Evolutionary conservation across 1,284 basidiomycete species (phyloP).

Genomic region (Microbotryomycetes sp.): DNA sequence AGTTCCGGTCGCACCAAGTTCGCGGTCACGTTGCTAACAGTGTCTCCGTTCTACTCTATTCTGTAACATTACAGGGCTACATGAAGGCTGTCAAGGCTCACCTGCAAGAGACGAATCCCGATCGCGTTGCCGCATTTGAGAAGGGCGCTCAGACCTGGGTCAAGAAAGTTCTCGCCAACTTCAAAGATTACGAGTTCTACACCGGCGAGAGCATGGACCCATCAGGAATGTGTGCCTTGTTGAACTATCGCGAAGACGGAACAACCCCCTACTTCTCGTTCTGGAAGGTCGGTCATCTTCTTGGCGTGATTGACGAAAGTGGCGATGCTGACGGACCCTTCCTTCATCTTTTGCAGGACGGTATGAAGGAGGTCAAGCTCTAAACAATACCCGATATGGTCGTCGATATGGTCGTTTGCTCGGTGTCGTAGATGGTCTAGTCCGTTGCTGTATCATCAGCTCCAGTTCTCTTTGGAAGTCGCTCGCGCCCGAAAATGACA

Average conservation of each 20-base stretch:
- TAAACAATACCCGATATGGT: too few species aligned
- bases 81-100: conserved; percentile 72
- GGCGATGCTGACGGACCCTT: background rate
- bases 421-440: too few species aligned
- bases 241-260: conserved; percentile 50
- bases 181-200: conserved; percentile 87
- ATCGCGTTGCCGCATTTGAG: conserved; percentile 73
- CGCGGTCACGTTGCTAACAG: too few species aligned
- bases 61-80: conserved; percentile 55
- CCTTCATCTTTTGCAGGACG: background rate
- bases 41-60: too few species aligned
- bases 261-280: conserved; percentile 74
- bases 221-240: conserved; percentile 79
- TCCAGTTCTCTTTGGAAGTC: too few species aligned
- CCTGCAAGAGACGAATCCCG: conserved; percentile 56
- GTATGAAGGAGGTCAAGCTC: background rate
- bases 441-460: too few species aligned
- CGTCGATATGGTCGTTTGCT: too few species aligned
- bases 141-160: conserved; percentile 67
- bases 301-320: background rate
- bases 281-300: conserved; percentile 70
- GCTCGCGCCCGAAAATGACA: too few species aligned
- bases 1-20: too few species aligned
- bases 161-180: conserved; percentile 74
- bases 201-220: conserved; percentile 79